Conservation (phyloP, 176 grass and related monocot genomes). For the Oryza meridionalis region DNA sequence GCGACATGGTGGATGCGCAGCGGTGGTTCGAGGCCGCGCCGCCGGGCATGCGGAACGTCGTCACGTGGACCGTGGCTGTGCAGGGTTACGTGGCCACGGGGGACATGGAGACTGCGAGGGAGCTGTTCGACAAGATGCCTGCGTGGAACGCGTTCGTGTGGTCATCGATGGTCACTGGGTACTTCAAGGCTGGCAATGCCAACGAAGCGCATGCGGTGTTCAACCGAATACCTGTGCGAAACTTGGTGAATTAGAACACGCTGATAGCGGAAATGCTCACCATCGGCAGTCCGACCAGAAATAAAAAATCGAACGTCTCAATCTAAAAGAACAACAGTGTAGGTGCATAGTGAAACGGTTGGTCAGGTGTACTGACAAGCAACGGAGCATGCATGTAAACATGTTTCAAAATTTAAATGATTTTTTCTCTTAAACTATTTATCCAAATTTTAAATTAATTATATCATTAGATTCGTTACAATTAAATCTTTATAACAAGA, state of each 20-base stretch:
- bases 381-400: no score
- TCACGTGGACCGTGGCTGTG: slow-evolving; percentile 67
- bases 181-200: slow-evolving; percentile 37
- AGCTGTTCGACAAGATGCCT: slow-evolving; percentile 66
- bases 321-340: no score
- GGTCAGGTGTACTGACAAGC: no score
- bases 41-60: slow-evolving; percentile 40
- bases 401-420: no score
- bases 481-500: no score
- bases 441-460: no score
- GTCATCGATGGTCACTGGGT: slow-evolving; percentile 70
- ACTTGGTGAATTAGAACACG: slow-evolving; percentile 69
- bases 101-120: slow-evolving; percentile 55
- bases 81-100: slow-evolving; percentile 46
- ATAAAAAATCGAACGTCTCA: no score
- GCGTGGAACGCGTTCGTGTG: slow-evolving; percentile 59
- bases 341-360: no score
- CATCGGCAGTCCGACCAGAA: no score
- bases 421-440: no score
- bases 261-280: no score
- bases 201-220: slow-evolving; percentile 46
- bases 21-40: slow-evolving; percentile 50
- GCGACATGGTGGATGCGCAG: slow-evolving; percentile 40
- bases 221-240: slow-evolving; percentile 43
- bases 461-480: no score